phyloP scores from a whole-genome alignment of 164 flowering plant genomes.

The Piper betle region DNA sequence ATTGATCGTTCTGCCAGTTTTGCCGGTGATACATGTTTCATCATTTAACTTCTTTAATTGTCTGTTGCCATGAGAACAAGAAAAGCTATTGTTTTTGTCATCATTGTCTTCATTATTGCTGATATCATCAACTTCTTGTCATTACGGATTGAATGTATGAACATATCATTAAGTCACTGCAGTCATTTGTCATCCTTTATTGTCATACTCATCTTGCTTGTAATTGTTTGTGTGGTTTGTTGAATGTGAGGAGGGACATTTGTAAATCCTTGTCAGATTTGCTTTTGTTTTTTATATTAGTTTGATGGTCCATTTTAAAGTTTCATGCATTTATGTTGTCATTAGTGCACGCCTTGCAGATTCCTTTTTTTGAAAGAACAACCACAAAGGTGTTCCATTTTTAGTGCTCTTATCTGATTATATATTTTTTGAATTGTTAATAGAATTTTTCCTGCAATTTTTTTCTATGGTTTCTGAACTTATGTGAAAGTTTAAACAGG shows the following conservation, averaged over 20 bases:
- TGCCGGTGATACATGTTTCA: too few species aligned
- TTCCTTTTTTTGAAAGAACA: background rate
- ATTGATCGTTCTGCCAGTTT: too few species aligned
- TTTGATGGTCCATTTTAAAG: background rate
- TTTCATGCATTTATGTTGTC: background rate
- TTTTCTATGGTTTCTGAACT: background rate
- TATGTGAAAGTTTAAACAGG: slow-evolving; percentile 21
- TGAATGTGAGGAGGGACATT: too few species aligned
- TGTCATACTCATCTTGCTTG: too few species aligned
- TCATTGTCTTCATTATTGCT: background rate
- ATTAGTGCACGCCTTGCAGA: background rate
- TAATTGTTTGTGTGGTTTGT: too few species aligned
- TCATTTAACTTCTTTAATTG: background rate
- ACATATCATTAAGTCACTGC: too few species aligned
- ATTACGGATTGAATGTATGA: too few species aligned
- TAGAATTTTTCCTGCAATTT: background rate
- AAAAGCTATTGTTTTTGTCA: background rate
- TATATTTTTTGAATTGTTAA: background rate
- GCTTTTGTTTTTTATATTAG: too few species aligned
- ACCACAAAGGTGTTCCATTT: background rate
- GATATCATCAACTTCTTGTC: too few species aligned
- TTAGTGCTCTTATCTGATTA: background rate
- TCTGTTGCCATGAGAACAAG: slow-evolving; percentile 14
- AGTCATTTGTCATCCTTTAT: too few species aligned
- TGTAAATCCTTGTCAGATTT: too few species aligned